A percentile compares a stretch with the other conserved stretches of the same genome.
Evolutionary conservation across 2,329 filamentous ascomycete genomes (phyloP).

Genomic region (Fusarium lateritium): DNA sequence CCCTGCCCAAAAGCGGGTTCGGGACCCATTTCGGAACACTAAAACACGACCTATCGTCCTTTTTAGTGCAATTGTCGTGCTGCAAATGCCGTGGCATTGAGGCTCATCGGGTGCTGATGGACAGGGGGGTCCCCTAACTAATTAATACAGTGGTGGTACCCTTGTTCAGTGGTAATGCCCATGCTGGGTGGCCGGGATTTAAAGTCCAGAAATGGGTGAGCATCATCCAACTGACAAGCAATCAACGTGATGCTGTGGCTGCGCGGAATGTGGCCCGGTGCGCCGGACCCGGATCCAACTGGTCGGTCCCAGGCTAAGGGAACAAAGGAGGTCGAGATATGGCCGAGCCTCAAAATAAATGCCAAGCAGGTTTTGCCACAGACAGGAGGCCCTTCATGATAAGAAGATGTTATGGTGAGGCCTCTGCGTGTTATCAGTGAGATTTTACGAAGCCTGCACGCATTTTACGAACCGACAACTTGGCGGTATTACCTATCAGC

Average conservation of each 20-base stretch:
- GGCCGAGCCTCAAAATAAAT: conserved; percentile 46
- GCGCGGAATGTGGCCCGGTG: conserved; percentile 36
- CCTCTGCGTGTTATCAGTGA: conserved; percentile 4
- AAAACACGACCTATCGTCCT: not conserved
- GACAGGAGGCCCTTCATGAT: conserved; percentile 4
- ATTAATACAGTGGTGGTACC: not conserved
- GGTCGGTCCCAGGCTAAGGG: conserved; percentile 21
- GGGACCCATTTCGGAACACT: not conserved
- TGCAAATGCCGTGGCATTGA: conserved; percentile 43
- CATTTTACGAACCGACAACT: too few species aligned
- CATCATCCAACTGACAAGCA: conserved; percentile 14
- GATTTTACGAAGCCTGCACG: too few species aligned
- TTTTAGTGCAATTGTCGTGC: conserved; percentile 7
- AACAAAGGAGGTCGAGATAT: conserved; percentile 37
- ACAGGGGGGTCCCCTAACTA: conserved; percentile 10
- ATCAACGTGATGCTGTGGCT: conserved; percentile 38
- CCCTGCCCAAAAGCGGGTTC: conserved; percentile 36
- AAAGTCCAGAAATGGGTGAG: conserved; percentile 19
- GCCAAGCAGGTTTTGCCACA: conserved; percentile 27
- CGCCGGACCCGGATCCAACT: conserved; percentile 38
- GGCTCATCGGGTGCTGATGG: conserved; percentile 33
- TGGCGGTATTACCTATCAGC: too few species aligned
- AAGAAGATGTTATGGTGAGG: conserved; percentile 18
- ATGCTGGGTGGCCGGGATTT: conserved; percentile 7
- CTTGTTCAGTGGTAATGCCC: not conserved